phyloP scores from a whole-genome alignment of 805 yeast species.

The Sugiyamaella mastotermitis region DNA sequence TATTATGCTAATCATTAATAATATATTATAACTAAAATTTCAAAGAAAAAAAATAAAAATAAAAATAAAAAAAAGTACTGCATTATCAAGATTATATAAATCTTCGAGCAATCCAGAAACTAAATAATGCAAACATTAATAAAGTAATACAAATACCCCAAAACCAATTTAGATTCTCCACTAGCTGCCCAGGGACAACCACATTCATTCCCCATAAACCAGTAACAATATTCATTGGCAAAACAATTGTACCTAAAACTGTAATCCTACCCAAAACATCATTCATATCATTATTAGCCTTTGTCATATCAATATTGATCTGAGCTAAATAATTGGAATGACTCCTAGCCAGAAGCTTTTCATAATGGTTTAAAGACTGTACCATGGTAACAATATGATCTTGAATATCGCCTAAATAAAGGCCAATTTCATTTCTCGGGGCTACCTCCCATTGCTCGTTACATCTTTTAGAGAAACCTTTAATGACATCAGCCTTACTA shows the following conservation, averaged over 20 bases:
- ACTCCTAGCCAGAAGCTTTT: conserved; percentile 86
- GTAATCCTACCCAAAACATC: conserved; percentile 93
- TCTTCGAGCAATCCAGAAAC: conserved; percentile 18
- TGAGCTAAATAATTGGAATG: conserved; percentile 96
- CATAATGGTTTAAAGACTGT: conserved; percentile 89
- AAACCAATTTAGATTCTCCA: conserved; percentile 61
- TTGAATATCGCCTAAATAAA: conserved; percentile 95
- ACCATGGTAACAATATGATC: conserved; percentile 98
- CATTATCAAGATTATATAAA: neutral
- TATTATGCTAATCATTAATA: conserved; percentile 5
- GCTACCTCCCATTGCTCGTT: conserved; percentile 78
- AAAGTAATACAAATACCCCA: conserved; percentile 32
- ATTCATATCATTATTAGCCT: conserved; percentile 93
- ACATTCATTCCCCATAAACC: conserved; percentile 99
- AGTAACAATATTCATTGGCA: conserved; percentile 92
- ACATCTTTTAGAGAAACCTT: conserved; percentile 88
- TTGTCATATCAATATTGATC: conserved; percentile 95
- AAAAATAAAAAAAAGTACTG: neutral
- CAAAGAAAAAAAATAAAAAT: neutral
- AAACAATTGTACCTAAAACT: conserved; percentile 86
- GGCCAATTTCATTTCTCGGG: conserved; percentile 80
- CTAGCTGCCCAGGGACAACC: conserved; percentile 85
- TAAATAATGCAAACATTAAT: conserved; percentile 27
- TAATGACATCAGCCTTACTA: conserved; percentile 95
- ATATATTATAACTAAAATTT: too few relatives aligned